These are phyloP conservation scores for Umbelopsis sp. DNA, from an alignment of 371 early-diverging fungal genomes.

Conservation along the genomic window DNA sequence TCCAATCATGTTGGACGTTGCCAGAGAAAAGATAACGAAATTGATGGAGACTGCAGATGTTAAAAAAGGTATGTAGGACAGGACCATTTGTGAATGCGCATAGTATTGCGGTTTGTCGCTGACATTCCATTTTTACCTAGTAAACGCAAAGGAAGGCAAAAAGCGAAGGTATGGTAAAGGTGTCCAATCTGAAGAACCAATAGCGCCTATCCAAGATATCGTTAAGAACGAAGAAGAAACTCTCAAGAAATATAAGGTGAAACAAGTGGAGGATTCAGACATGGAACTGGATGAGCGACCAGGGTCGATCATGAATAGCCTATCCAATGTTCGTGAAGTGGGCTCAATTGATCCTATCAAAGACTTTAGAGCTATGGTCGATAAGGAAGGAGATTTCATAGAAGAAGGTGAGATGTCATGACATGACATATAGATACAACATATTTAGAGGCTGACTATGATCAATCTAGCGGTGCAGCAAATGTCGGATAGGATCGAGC, in stretches of 20 bases:
- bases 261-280: conserved; percentile 19
- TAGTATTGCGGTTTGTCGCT: neutral
- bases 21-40: conserved; percentile 37
- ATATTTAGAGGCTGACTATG: neutral
- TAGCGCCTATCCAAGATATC: conserved; percentile 22
- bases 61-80: conserved; percentile 43
- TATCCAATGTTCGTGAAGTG: conserved; percentile 43
- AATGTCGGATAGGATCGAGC: conserved; percentile 54
- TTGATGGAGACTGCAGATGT: conserved; percentile 49
- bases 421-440: neutral
- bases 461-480: conserved; percentile 52
- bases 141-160: conserved; percentile 32
- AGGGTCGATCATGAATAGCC: conserved; percentile 24
- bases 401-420: conserved; percentile 31
- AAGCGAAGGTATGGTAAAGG: conserved; percentile 37
- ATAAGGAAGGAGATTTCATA: conserved; percentile 47
- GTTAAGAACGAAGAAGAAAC: conserved; percentile 22
- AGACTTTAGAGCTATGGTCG: conserved; percentile 64
- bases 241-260: conserved; percentile 23
- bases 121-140: conserved; percentile 1
- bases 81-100: neutral
- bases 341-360: conserved; percentile 58
- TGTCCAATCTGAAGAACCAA: conserved; percentile 10
- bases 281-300: conserved; percentile 20
- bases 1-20: conserved; percentile 40